Conservation (phyloP, 345 rosid species). For the Atalantia buxifolia region DNA sequence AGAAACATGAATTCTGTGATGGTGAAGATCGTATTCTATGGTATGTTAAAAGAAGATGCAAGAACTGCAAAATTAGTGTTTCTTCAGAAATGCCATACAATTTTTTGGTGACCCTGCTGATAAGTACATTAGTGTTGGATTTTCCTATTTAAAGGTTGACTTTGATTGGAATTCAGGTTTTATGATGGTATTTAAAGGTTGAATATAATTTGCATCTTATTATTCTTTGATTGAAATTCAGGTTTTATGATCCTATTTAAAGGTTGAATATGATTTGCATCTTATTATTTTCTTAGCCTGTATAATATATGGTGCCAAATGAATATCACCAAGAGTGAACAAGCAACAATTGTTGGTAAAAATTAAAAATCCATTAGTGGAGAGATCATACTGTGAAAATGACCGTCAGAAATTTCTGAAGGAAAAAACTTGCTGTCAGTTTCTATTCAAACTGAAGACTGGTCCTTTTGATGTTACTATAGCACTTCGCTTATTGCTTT, state of each 20-base stretch:
- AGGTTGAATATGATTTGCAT: not conserved
- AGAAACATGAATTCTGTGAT: slow-evolving; percentile 76
- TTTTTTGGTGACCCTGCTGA: not conserved
- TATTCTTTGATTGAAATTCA: not conserved
- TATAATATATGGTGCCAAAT: not conserved
- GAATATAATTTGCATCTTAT: not conserved
- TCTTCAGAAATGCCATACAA: not conserved
- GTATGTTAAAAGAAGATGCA: slow-evolving; percentile 37
- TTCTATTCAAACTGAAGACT: not conserved
- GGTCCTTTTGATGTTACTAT: not conserved
- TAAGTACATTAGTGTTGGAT: not conserved
- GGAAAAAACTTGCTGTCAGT: not conserved
- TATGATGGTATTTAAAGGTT: not conserved
- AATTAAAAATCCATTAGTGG: not conserved
- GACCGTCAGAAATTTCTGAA: not conserved
- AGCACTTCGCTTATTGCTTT: not conserved
- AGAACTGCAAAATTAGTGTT: not conserved
- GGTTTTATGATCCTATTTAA: not conserved
- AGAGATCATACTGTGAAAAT: not conserved
- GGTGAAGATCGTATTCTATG: slow-evolving; percentile 80
- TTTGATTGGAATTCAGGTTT: not conserved
- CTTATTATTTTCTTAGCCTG: not conserved
- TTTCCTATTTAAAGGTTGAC: not conserved
- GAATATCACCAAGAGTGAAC: not conserved
- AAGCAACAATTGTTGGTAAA: not conserved